Conservation (phyloP, 2,329 filamentous ascomycete genomes). For the Ophiocordyceps australis region DNA sequence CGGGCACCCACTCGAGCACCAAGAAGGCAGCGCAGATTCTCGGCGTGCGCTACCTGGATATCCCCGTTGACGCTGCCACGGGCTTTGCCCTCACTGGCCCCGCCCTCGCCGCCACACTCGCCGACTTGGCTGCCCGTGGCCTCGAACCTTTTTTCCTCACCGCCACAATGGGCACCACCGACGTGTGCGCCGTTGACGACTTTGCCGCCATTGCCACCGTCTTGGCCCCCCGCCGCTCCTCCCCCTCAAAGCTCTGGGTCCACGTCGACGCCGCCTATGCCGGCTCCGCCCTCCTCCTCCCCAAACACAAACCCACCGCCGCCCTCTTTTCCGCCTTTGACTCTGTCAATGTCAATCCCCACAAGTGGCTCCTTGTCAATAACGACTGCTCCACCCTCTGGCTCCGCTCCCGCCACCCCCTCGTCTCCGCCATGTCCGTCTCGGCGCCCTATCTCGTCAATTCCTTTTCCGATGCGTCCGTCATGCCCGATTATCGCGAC, state of each 20-base stretch:
- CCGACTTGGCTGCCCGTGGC: constrained; percentile 46
- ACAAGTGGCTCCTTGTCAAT: constrained; percentile 93
- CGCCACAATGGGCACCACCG: constrained; percentile 69
- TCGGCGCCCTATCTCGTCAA: constrained; percentile 71
- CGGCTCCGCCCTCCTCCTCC: constrained; percentile 64
- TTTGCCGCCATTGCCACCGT: constrained; percentile 46
- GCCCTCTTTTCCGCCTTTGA: constrained; percentile 49
- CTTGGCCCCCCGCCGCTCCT: constrained; percentile 13
- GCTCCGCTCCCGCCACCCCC: constrained; percentile 53
- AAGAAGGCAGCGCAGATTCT: constrained; percentile 78
- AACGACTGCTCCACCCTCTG: constrained; percentile 76
- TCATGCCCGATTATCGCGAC: constrained; percentile 89
- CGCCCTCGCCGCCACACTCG: constrained; percentile 41
- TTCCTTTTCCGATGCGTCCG: constrained; percentile 57
- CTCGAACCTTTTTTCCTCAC: constrained; percentile 79
- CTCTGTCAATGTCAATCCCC: constrained; percentile 89
- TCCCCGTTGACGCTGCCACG: constrained; percentile 42
- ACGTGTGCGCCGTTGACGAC: constrained; percentile 75
- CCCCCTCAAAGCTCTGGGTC: constrained; percentile 53
- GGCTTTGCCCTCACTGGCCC: constrained; percentile 53
- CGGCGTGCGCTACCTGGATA: constrained; percentile 60
- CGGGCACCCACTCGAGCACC: constrained; percentile 65
- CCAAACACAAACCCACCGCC: constrained; percentile 59
- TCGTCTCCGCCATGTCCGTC: constrained; percentile 66
- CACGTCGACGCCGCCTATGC: constrained; percentile 92